Evolutionary conservation across 208 protist genomes (phyloP).

Genomic region (Wallacemonas sp.): DNA sequence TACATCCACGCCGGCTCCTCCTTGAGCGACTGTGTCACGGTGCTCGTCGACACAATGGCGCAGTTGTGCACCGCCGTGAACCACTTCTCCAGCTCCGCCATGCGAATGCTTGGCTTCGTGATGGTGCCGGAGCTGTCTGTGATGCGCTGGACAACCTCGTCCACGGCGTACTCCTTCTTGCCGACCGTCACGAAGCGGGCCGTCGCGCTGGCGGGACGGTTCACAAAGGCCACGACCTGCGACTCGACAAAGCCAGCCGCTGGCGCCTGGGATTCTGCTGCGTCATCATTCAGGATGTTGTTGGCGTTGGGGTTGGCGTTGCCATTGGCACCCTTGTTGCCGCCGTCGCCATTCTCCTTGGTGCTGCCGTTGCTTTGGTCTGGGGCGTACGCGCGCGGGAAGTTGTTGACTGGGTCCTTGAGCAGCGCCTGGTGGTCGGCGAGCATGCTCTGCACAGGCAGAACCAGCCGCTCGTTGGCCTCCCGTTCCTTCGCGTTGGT

Average conservation of each 20-base stretch:
- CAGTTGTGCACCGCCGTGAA: constrained; percentile 43
- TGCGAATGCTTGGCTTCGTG: constrained; percentile 12
- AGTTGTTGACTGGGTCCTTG: constrained; percentile 27
- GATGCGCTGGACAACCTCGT: constrained; percentile 44
- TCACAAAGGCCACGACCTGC: constrained; percentile 40
- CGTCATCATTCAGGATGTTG: no score
- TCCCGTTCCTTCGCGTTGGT: constrained; percentile 22
- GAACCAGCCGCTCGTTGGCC: constrained; percentile 2
- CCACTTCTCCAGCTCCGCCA: constrained; percentile 33
- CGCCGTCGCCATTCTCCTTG: constrained; percentile 1
- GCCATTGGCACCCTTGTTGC: not conserved
- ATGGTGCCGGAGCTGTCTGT: constrained; percentile 12
- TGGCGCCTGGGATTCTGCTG: no score
- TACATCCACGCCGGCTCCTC: constrained; percentile 44
- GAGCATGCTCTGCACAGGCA: constrained; percentile 24
- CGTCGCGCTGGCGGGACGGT: constrained; percentile 13
- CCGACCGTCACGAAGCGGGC: constrained; percentile 29
- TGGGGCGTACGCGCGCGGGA: constrained; percentile 32
- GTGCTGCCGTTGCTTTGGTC: constrained; percentile 13
- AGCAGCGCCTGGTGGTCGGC: constrained; percentile 35
- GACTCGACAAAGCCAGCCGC: constrained; percentile 28
- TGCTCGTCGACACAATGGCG: constrained; percentile 34
- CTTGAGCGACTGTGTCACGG: constrained; percentile 4
- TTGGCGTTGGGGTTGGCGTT: no score
- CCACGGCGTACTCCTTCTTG: constrained; percentile 42